phyloP scores from a whole-genome alignment of 129 eudicot species.

The Heracleum sosnowskyi region DNA sequence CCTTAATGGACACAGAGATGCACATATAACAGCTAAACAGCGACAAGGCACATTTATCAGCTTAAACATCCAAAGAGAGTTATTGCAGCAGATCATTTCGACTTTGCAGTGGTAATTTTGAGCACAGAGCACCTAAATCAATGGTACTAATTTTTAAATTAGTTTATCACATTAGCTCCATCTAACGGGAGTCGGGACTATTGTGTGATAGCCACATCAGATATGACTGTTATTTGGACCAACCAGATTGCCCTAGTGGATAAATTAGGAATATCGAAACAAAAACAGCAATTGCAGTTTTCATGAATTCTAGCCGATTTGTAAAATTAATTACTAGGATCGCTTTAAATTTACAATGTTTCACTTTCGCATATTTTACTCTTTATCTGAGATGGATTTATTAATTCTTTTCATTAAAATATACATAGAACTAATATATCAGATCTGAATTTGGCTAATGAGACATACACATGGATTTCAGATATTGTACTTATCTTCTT shows the following conservation, averaged over 20 bases:
- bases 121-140: neutral
- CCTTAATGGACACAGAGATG: neutral
- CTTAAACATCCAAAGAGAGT: neutral
- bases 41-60: neutral
- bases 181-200: neutral
- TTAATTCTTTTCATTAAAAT: neutral
- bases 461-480: neutral
- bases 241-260: no score
- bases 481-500: neutral
- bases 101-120: neutral
- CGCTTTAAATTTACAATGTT: neutral
- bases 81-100: neutral
- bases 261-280: no score
- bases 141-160: neutral
- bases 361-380: neutral
- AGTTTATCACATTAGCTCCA: neutral
- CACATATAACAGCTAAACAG: neutral
- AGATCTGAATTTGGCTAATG: neutral
- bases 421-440: neutral
- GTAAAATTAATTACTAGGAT: neutral
- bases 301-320: neutral
- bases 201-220: neutral
- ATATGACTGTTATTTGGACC: neutral
- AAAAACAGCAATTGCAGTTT: no score
- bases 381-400: neutral